Percentiles rank a stretch among this genome's conserved stretches.
These are phyloP conservation scores for Penicillium sp. DNA, from an alignment of 2,329 filamentous ascomycete species.

Conservation along the genomic window DNA sequence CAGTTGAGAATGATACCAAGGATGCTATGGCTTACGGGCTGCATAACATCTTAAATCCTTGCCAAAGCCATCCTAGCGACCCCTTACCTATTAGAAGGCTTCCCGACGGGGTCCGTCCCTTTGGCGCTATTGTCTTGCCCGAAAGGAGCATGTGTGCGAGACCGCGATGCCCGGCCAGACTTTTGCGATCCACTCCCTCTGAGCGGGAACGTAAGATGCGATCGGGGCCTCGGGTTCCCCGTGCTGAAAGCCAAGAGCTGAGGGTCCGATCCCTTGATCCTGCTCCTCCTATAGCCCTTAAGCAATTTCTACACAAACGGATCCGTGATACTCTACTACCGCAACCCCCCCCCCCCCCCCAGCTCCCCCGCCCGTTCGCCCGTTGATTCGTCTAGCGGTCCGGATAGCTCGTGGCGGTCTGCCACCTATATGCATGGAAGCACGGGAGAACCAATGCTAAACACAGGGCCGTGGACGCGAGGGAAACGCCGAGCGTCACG, in stretches of 20 bases:
- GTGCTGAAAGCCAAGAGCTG: background rate
- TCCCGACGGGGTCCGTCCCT: slow-evolving; percentile 19
- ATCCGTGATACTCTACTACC: no score
- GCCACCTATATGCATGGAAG: slow-evolving; percentile 28
- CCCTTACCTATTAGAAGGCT: slow-evolving; percentile 17
- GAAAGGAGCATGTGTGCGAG: no score
- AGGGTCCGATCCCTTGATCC: background rate
- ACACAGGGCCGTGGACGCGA: background rate
- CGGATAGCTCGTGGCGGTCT: slow-evolving; percentile 15
- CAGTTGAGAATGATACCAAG: slow-evolving; percentile 81
- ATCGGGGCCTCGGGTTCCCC: background rate
- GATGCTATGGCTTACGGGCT: slow-evolving; percentile 52
- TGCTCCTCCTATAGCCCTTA: background rate
- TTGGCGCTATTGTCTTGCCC: slow-evolving; percentile 4
- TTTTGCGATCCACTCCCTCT: background rate
- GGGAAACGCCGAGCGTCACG: background rate
- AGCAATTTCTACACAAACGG: slow-evolving; percentile 6
- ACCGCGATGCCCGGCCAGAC: background rate
- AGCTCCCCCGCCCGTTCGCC: background rate
- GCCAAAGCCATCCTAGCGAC: background rate
- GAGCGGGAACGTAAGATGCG: no score
- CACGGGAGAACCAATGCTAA: slow-evolving; percentile 24
- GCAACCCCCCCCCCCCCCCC: no score
- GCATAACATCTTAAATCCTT: background rate
- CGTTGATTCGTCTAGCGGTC: slow-evolving; percentile 4